Evolutionary conservation across 83 land plant genomes (phyloP), one percentile per base, ranked within the genome.

Genomic region (Diphasiastrum complanatum): DNA sequence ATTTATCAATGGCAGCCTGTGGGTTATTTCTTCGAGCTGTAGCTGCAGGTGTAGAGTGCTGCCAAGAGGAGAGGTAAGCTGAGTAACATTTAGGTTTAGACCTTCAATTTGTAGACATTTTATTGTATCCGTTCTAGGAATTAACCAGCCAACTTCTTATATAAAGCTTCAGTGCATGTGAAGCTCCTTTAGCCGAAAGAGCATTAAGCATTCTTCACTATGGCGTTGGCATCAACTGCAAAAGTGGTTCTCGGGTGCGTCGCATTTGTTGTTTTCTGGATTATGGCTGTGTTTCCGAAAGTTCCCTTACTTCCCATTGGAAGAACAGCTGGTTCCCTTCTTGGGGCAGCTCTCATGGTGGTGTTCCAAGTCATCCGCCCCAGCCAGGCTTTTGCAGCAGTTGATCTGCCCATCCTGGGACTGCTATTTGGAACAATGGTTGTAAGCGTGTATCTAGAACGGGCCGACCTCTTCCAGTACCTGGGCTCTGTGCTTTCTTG

Each of bases 371-470:
- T 86, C 31, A 45, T 83, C 1, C 59, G 84, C 19, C 75, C 91
- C 1, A 77, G 75, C 3, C 64, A 78, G 45, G 91, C 91, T 2
- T 86, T 78, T 45, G 72, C 52, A 0, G 84, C 91, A 5, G 63
- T 86, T 43, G 84, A 86, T 63, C 82, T 86, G 22, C 78, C 84
- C 5, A 81, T 84, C 34, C 72, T 84, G 38, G 84, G 82, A 14
- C 77, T 84, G 24, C 79, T 84, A 5, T 84, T 84, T 50, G 88
- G 82, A 1, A 84, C 88, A 4, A 84, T 84, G 88, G 79, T 84
- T 18, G 77, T 86, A 5, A 78, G 80, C 30, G 78, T 78, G 1
- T 83, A 78, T 54, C 73, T 86, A 28, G 91, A 86, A 53, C 55
- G 74, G 18, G 87, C 85, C 4, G 78, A 83, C 59, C 60, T 81